Base-by-base conservation (phyloP, 2,329 filamentous ascomycete genomes). In the Macrophomina phaseolina region DNA sequence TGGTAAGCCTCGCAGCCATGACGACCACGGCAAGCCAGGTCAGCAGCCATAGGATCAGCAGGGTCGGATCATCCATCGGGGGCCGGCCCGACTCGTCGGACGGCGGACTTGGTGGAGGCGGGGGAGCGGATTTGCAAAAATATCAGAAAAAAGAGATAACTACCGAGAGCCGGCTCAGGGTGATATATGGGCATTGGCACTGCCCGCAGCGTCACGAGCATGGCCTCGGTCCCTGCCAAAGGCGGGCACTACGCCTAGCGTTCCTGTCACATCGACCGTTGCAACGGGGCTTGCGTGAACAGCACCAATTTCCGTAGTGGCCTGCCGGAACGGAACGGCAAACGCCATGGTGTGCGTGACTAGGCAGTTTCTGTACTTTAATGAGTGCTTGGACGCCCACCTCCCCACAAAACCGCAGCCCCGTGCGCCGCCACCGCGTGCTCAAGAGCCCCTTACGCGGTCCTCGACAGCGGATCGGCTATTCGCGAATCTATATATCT, bases 401-500 rank as follows among this genome's bases (percentile, higher is more conserved):
- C 38, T 23, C 42, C 58, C 58, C 58, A 62, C 58, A 62, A 23
- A 36, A 46, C n/a, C 12, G 28, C 36, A 32, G 58, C 58, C 58
- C 58, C 36, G 40, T 46, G 40, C 40, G 40, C 40, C 40, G 40
- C 42, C 53, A 58, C 53, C 36, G 14, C 36, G 36, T 58, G 36
- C 53, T 18, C 36, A 11, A 58, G 32, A 36, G 16, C 56, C 40
- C 56, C 56, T 48, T 48, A 16, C 16, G 38, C 38, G 36, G 30
- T 18, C 28, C 16, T 34, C 40, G 56, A 46, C 42, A 23, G 36
- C 40, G 14, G 40, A 38, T 62, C 45, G 45, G 58, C 58, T 36
- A 62, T 62, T 62, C 58, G 58, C 42, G 30, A 48, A 62, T 62
- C 45, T 62, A 62, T 62, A 62, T 62, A 62, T 62, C 42, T 62